These are phyloP conservation scores for Echinosophora koreensis DNA, from an alignment of 306 rosid species.

Conservation along the genomic window DNA sequence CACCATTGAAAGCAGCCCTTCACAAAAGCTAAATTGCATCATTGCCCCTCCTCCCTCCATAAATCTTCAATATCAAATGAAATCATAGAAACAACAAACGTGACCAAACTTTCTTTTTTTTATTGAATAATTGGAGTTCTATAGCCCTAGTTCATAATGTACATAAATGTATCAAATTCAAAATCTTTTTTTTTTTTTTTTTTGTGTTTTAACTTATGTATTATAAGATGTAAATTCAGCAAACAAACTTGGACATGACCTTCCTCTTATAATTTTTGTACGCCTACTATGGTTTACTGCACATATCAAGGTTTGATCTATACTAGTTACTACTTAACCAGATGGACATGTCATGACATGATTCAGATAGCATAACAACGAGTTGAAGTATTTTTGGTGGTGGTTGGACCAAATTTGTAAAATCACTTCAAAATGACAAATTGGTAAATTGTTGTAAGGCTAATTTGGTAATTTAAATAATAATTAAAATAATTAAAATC, in stretches of 20 bases:
- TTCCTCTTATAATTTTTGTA: not conserved
- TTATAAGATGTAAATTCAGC: not conserved
- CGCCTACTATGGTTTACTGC: not conserved
- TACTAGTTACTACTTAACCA: not conserved
- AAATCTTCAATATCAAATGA: not conserved
- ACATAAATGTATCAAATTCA: not conserved
- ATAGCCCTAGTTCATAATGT: not conserved
- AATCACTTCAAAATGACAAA: too few relatives aligned
- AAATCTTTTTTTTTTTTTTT: not conserved
- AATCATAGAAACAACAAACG: not conserved
- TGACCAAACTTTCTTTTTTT: not conserved
- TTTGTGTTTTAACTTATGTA: not conserved
- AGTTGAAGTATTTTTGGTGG: too few relatives aligned
- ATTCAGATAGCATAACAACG: not conserved
- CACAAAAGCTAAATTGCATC: not conserved
- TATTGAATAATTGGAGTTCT: not conserved
- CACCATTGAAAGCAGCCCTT: conserved; percentile 12
- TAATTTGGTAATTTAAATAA: too few relatives aligned
- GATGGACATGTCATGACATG: not conserved
- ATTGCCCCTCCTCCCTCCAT: conserved; percentile 11
- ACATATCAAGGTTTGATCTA: not conserved
- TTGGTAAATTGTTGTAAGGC: too few relatives aligned
- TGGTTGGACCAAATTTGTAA: too few relatives aligned
- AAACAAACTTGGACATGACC: not conserved
- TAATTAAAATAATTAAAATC: too few relatives aligned